Evolutionary conservation across 257 asterid genomes (phyloP), one percentile per base, ranked within the genome.

Genomic region (Vinca minor): DNA sequence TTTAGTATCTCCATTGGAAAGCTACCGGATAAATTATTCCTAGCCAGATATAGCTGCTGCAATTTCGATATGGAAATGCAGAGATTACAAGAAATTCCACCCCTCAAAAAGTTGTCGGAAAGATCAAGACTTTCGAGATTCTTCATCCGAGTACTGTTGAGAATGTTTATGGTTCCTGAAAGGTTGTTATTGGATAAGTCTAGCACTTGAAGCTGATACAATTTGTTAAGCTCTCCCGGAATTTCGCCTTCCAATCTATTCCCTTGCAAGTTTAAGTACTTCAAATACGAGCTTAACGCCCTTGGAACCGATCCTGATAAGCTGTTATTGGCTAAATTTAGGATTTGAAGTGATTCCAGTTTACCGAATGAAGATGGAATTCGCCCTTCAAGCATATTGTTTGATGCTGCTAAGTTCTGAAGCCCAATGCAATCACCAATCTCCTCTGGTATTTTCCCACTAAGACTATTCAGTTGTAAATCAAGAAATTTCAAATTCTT

Each of bases 281-380:
- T 75, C 82, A 91, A 66, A 63, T 67, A 81, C 29, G 72, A 69
- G 35, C 87, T 71, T 8, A 91, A 52, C 79, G 76, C 94, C 2
- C 44, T 69, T 4, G 98, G 86, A 60, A 91, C 66, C 3, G 44
- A 50, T 64, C 92, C 98, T 1, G 94, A 77, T 20, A 91, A 70
- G 75, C 85, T 88, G 67, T 91, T 91, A 82, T 91, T 91, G 63
- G 83, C 95, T 54, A 88, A 73, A 66, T 88, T 91, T 73, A 91
- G 57, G 74, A 91, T 72, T 75, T 85, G 74, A 21, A 91, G 85
- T 11, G 86, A 84, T 64, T 66, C 49, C 17, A 88, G 88, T 38
- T 65, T 73, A 3, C 76, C 65, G 1, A 91, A 59, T 60, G 94
- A 76, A 50, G 62, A 50, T 32, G 95, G 98, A 49, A 91, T 80